Conservation (phyloP, 345 rosid species). For the Brassica carinata region DNA sequence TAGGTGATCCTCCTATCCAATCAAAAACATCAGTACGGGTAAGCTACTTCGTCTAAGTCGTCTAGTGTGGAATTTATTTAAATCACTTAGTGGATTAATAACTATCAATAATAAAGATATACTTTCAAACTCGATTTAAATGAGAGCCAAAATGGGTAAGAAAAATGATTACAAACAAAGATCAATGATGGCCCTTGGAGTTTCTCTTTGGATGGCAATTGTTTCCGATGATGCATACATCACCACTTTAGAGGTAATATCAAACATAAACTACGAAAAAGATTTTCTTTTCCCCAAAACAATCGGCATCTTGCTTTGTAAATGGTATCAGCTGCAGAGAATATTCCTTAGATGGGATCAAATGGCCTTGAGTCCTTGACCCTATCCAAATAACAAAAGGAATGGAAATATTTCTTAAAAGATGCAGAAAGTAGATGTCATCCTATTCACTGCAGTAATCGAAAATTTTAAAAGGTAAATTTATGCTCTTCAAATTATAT, state of each 20-base stretch:
- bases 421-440: not conserved
- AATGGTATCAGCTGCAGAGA: slow-evolving; percentile 29
- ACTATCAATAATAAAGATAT: not conserved
- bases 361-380: slow-evolving; percentile 25
- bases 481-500: not conserved
- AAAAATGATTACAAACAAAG: slow-evolving; percentile 14
- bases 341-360: slow-evolving; percentile 32
- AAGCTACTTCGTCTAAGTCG: not conserved
- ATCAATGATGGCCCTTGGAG: slow-evolving; percentile 30
- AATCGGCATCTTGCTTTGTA: slow-evolving; percentile 35
- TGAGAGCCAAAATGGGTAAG: slow-evolving; percentile 8
- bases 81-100: not conserved
- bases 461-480: not conserved
- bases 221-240: slow-evolving; percentile 34
- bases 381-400: slow-evolving; percentile 11
- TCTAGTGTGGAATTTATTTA: not conserved
- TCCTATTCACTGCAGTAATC: not conserved
- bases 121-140: not conserved
- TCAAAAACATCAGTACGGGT: not conserved
- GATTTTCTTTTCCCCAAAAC: slow-evolving; percentile 19
- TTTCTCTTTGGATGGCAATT: slow-evolving; percentile 33
- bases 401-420: not conserved
- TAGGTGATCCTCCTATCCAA: not conserved
- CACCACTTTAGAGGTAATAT: slow-evolving; percentile 43
- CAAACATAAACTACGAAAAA: slow-evolving; percentile 31